Base-by-base conservation (phyloP, 164 flowering plant genomes). In the Paratinospora sagittata region DNA sequence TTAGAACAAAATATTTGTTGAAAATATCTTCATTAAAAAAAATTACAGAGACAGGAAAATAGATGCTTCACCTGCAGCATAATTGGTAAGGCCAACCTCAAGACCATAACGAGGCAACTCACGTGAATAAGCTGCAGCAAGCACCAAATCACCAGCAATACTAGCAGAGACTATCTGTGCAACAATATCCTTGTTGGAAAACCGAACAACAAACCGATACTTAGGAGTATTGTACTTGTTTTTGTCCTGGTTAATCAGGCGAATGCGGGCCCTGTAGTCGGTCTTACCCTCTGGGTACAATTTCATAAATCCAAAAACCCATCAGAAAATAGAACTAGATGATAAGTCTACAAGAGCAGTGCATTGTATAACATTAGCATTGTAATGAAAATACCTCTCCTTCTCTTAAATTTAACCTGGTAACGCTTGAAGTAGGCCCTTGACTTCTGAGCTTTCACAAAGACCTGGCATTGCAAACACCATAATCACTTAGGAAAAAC, bases 141-240 rank as follows among this genome's bases (percentile, higher is more conserved):
- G 86, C 39, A 92, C 88, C 68, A 83, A 61, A 75, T 92, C 97
- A 73, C 97, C 96, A 78, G 90, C 79, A 74, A 92, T 92, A 68
- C 77, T 68, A 30, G 71, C 71, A 70, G 92, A 90, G 17, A 79
- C 71, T 0, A 92, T 82, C 77, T 92, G 97, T 9, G 93, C 94
- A 81, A 70, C 73, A 6, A 92, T 84, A 73, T 88, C 91, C 75
- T 89, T 90, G 87, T 92, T 92, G 37, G 92, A 52, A 17, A 86
- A 86, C 78, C 96, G 85, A 7, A 92, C 96, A 63, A 90, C 93
- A 76, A 87, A 85, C 0, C 97, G 88, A 26, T 87, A 90, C 65
- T 92, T 92, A 0, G 96, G 97, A 3, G 96, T 92, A 78, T 90
- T 90, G 82, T 92, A 92, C 75, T 92, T 92, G 79, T 92, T 90